Percentiles rank a stretch among this genome's conserved stretches.
Evolutionary conservation across 768 basidiomycete genomes (phyloP).

Genomic region (Leccinum pellstonianum): DNA sequence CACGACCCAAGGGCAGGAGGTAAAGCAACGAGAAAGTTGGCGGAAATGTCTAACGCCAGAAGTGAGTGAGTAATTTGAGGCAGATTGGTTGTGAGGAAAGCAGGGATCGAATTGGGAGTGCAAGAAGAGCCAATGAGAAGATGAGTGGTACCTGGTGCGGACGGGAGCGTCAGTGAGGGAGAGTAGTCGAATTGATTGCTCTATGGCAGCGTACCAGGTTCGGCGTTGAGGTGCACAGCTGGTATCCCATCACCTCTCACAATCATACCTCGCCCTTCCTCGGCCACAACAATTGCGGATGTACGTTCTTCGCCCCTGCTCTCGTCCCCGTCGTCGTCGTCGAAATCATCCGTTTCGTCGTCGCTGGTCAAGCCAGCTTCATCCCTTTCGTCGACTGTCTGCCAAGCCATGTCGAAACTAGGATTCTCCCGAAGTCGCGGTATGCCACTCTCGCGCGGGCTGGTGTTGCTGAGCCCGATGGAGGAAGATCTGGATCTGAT

Average conservation of each 20-base stretch:
- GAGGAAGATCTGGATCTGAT: conserved; percentile 72
- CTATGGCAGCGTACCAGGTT: conserved; percentile 56
- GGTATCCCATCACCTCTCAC: conserved; percentile 67
- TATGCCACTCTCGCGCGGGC: conserved; percentile 39
- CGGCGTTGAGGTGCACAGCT: conserved; percentile 60
- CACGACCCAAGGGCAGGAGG: conserved; percentile 84
- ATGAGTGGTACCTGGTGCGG: conserved; percentile 80
- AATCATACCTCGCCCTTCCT: conserved; percentile 83
- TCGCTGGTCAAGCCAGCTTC: conserved; percentile 58
- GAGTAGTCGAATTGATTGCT: background rate
- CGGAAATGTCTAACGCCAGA: conserved; percentile 90
- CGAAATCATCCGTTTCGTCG: conserved; percentile 52
- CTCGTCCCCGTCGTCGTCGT: conserved; percentile 48
- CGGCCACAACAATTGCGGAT: conserved; percentile 73
- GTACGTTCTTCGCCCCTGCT: conserved; percentile 67
- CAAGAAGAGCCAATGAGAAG: conserved; percentile 81
- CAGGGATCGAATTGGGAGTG: conserved; percentile 74
- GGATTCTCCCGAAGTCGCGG: conserved; percentile 59
- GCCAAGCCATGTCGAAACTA: conserved; percentile 79
- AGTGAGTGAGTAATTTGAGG: conserved; percentile 76
- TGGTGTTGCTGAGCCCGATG: conserved; percentile 45
- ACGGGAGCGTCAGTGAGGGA: conserved; percentile 1
- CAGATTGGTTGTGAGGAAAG: conserved; percentile 67
- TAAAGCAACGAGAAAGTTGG: conserved; percentile 79
- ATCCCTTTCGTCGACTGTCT: conserved; percentile 68